Conservation (phyloP, 2,329 filamentous ascomycete genomes). For the Paraphaeosphaeria minitans region DNA sequence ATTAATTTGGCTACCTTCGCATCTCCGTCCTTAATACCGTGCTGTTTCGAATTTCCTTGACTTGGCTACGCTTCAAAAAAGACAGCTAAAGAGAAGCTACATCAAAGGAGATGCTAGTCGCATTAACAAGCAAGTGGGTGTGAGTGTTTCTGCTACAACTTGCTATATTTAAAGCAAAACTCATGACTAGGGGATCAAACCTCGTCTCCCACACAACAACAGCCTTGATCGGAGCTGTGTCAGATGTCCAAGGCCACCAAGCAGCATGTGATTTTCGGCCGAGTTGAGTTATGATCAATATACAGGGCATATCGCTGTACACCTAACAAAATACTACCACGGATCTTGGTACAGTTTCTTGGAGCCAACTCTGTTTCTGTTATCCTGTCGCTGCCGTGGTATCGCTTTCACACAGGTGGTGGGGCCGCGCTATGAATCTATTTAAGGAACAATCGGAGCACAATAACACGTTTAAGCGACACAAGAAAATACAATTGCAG, state of each 20-base stretch:
- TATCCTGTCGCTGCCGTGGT: no score
- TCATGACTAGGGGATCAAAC: background rate
- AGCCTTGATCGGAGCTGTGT: background rate
- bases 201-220: background rate
- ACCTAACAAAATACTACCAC: background rate
- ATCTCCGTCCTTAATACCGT: no score
- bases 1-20: no score
- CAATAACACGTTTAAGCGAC: constrained; percentile 33
- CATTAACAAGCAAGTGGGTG: background rate
- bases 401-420: no score
- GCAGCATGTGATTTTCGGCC: constrained; percentile 5
- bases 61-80: no score
- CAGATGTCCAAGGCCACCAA: background rate
- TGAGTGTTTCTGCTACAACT: background rate
- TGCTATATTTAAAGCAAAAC: background rate
- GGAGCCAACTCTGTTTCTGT: no score
- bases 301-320: background rate
- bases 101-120: no score
- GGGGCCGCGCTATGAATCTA: constrained; percentile 48
- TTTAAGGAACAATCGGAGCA: constrained; percentile 34
- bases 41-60: no score
- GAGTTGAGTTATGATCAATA: constrained; percentile 32
- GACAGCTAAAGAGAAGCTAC: no score
- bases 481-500: constrained; percentile 47
- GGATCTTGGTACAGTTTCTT: no score